phyloP scores from a whole-genome alignment of 192 early-diverging fungal species.

The Backusella parvicylindrica region DNA sequence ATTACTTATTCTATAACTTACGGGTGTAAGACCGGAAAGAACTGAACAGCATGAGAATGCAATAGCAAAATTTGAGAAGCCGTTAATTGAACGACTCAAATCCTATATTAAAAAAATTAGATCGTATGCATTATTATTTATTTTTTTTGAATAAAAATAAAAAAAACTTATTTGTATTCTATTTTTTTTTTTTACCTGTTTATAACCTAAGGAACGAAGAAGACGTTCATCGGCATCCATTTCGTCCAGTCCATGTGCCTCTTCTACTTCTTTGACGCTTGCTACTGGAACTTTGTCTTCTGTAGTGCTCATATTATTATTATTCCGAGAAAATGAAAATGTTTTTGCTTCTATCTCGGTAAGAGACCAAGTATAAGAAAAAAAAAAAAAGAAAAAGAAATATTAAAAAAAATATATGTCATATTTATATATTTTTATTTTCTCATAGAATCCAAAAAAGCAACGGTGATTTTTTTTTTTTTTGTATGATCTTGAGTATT shows the following conservation, averaged over 20 bases:
- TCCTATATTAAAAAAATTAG: conserved; percentile 29
- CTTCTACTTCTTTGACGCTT: not conserved
- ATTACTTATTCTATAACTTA: conserved; percentile 6
- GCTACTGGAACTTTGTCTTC: not conserved
- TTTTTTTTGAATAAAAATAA: not conserved
- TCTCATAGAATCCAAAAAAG: not conserved
- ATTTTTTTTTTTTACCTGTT: conserved; percentile 24
- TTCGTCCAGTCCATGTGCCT: not conserved
- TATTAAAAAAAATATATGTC: not conserved
- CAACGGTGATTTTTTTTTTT: not conserved
- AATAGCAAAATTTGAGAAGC: conserved; percentile 52
- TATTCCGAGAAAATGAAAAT: not conserved
- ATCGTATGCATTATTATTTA: not conserved
- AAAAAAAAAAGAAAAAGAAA: not conserved
- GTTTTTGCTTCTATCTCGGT: not conserved
- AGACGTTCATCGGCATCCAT: conserved; percentile 28
- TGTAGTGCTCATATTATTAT: not conserved
- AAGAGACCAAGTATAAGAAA: too few relatives aligned
- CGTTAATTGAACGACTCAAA: conserved; percentile 44
- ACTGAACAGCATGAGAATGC: conserved; percentile 53
- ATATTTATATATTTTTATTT: conserved; percentile 1
- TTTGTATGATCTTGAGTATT: conserved; percentile 3
- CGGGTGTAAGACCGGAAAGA: conserved; percentile 49
- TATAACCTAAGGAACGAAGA: conserved; percentile 27
- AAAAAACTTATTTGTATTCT: not conserved